Conservation (phyloP, 306 rosid genomes). For the Spatholobus suberectus region DNA sequence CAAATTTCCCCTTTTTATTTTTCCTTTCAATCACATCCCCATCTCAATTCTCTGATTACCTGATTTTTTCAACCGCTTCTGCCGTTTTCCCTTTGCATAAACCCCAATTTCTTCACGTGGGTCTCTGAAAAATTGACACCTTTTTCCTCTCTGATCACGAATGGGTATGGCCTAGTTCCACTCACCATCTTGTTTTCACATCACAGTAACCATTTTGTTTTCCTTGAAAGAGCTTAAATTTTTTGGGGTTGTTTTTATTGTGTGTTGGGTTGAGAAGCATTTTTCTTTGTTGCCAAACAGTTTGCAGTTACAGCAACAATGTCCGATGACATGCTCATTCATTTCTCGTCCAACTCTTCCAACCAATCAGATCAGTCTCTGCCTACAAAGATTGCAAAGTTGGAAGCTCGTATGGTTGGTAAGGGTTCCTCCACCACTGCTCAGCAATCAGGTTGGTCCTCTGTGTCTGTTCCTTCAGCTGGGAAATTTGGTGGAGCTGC, state of each 20-base stretch:
- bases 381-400: conserved; percentile 95
- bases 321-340: conserved; percentile 96
- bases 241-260: conserved; percentile 33
- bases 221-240: conserved; percentile 22
- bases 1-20: neutral
- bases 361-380: conserved; percentile 98
- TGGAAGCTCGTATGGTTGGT: conserved; percentile 98
- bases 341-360: conserved; percentile 96
- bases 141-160: conserved; percentile 42
- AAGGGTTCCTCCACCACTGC: conserved; percentile 67
- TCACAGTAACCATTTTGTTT: neutral
- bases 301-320: conserved; percentile 57
- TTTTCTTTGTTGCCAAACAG: conserved; percentile 35
- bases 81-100: conserved; percentile 30
- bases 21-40: conserved; percentile 26
- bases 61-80: conserved; percentile 32
- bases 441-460: conserved; percentile 70
- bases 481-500: conserved; percentile 62
- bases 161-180: conserved; percentile 44
- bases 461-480: conserved; percentile 63
- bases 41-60: conserved; percentile 6
- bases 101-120: conserved; percentile 34
- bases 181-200: conserved; percentile 23
- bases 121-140: conserved; percentile 16
- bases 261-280: conserved; percentile 28